A percentile compares a stretch with the other conserved stretches of the same genome.
phyloP scores from a whole-genome alignment of 768 basidiomycete genomes.

The Hemileccinum impolitum region DNA sequence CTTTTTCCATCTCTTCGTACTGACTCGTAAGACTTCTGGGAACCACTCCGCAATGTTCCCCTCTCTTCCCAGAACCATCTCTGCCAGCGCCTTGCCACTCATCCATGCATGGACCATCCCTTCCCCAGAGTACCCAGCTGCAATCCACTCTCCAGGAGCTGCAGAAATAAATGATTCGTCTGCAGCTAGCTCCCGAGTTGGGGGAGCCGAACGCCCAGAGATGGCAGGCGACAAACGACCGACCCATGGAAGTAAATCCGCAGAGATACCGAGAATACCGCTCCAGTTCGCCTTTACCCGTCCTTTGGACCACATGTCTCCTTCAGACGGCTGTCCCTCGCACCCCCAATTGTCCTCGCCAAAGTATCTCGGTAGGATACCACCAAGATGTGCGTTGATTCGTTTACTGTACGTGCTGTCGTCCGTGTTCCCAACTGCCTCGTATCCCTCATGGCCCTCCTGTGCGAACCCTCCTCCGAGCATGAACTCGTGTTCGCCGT shows the following conservation, averaged over 20 bases:
- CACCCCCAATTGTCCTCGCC: constrained; percentile 42
- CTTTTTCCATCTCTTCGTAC: constrained; percentile 50
- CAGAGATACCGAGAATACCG: constrained; percentile 62
- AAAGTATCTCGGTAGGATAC: constrained; percentile 54
- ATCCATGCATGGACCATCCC: constrained; percentile 75
- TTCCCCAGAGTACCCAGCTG: constrained; percentile 69
- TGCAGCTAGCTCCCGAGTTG: neutral
- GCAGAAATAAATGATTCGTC: constrained; percentile 15
- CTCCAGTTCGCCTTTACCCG: constrained; percentile 58
- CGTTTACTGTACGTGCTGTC: constrained; percentile 33
- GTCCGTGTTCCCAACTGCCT: constrained; percentile 38
- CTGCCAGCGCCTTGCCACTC: constrained; percentile 56
- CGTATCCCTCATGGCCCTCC: constrained; percentile 28
- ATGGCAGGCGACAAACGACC: constrained; percentile 53
- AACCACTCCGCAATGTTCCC: constrained; percentile 40
- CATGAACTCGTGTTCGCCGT: constrained; percentile 50
- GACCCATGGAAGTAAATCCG: constrained; percentile 67
- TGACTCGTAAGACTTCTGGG: constrained; percentile 47
- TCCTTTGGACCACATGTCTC: constrained; percentile 36
- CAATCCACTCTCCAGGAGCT: constrained; percentile 65
- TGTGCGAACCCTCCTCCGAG: constrained; percentile 56
- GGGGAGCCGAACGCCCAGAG: constrained; percentile 38
- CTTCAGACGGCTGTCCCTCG: constrained; percentile 22
- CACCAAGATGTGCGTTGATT: constrained; percentile 37
- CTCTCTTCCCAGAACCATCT: constrained; percentile 51